These are phyloP conservation scores for Zea mays DNA, from an alignment of 176 grass and related monocot genomes.

Conservation along the genomic window Zm-B73-REFERENCE-NAM-5.0 NC_050098.1:1049001-1049500, in stretches of 20 bases:
- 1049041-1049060: slow-evolving; percentile 95
- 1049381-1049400: too few relatives aligned
- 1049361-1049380: too few relatives aligned
- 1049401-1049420: too few relatives aligned
- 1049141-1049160: slow-evolving; percentile 10
- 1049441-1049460: too few relatives aligned
- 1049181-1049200: slow-evolving; percentile 81
- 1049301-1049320: background rate
- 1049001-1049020: slow-evolving; percentile 94
- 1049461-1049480: too few relatives aligned
- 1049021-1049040: slow-evolving; percentile 85
- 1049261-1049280: slow-evolving; percentile 86
- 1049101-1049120: slow-evolving; percentile 24
- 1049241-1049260: slow-evolving; percentile 96
- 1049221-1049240: slow-evolving; percentile 79
- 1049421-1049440: too few relatives aligned
- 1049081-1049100: slow-evolving; percentile 87
- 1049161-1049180: slow-evolving; percentile 61
- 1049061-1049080: slow-evolving; percentile 92
- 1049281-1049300: slow-evolving; percentile 49
- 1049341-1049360: too few relatives aligned
- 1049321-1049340: too few relatives aligned
- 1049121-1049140: background rate
- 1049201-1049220: slow-evolving; percentile 85
- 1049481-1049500: too few relatives aligned